Percentiles rank a stretch among this genome's conserved stretches.
Evolutionary conservation across 768 basidiomycete genomes (phyloP).

Genomic region (Leucosporidium scottii): DNA sequence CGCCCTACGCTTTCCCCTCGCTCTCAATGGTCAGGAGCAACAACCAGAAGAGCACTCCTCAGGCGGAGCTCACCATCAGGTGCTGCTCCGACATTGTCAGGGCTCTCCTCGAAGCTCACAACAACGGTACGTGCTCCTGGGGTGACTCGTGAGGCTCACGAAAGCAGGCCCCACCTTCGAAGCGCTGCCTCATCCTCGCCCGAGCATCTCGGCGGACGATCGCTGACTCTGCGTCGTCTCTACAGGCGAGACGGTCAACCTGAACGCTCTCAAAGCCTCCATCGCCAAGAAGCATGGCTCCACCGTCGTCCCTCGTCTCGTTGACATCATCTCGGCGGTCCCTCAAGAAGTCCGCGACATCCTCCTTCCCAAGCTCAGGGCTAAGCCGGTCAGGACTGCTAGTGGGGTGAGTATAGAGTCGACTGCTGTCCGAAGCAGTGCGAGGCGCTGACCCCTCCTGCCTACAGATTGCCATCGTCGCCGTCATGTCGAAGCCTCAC

Average conservation of each 20-base stretch:
- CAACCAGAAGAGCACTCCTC: slow-evolving; percentile 37
- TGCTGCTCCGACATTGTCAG: slow-evolving; percentile 92
- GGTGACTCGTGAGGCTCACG: too few relatives aligned
- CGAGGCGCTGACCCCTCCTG: background rate
- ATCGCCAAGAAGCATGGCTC: slow-evolving; percentile 85
- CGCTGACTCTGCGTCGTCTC: too few relatives aligned
- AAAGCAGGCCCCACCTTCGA: too few relatives aligned
- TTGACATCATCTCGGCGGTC: slow-evolving; percentile 96
- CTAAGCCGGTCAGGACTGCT: slow-evolving; percentile 90
- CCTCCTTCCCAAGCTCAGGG: slow-evolving; percentile 77
- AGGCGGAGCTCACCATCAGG: slow-evolving; percentile 81
- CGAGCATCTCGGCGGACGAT: too few relatives aligned
- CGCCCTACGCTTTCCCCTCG: too few relatives aligned
- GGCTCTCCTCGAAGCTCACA: slow-evolving; percentile 82
- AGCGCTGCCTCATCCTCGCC: too few relatives aligned
- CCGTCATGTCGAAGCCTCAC: slow-evolving; percentile 99
- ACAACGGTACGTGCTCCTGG: slow-evolving; percentile 38
- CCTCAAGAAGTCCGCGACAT: slow-evolving; percentile 95
- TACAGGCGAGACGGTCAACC: slow-evolving; percentile 62
- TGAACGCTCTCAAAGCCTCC: slow-evolving; percentile 78
- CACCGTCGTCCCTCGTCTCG: slow-evolving; percentile 80
- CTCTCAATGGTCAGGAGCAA: too few relatives aligned
- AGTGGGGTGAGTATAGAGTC: slow-evolving; percentile 70
- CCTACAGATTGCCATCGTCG: slow-evolving; percentile 86
- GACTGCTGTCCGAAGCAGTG: background rate